Conservation (phyloP, 768 basidiomycete genomes). For the Lactarius sanguifluus region DNA sequence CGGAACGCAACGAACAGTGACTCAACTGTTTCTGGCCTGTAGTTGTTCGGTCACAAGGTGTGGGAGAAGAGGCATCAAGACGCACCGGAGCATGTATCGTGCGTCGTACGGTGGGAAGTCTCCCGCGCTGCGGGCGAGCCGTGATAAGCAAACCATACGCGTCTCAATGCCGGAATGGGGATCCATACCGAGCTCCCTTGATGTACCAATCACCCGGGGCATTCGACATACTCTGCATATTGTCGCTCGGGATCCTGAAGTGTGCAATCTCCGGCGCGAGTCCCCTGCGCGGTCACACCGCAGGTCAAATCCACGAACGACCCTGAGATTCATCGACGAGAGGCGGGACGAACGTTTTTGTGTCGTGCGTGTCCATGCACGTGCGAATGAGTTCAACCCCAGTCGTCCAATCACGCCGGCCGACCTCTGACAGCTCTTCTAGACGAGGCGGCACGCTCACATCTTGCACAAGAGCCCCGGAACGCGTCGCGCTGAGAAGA, state of each 20-base stretch:
- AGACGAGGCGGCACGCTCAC: constrained; percentile 68
- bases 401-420: constrained; percentile 76
- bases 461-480: constrained; percentile 51
- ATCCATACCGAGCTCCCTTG: constrained; percentile 66
- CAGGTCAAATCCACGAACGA: neutral
- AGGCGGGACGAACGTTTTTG: constrained; percentile 61
- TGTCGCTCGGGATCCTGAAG: constrained; percentile 67
- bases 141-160: neutral
- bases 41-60: neutral
- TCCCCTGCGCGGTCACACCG: constrained; percentile 48
- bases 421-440: constrained; percentile 59
- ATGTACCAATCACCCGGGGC: constrained; percentile 85
- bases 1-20: constrained; percentile 90
- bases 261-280: constrained; percentile 88
- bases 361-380: constrained; percentile 84
- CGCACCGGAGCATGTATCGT: constrained; percentile 85
- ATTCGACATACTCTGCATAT: constrained; percentile 43
- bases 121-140: constrained; percentile 29
- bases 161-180: neutral
- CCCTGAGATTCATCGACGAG: neutral
- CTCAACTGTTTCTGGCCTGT: constrained; percentile 90
- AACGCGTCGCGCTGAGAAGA: constrained; percentile 80
- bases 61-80: constrained; percentile 8
- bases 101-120: constrained; percentile 64
- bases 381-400: constrained; percentile 83